phyloP scores from a whole-genome alignment of 495 filamentous ascomycete species.

The Hyaloscypha bicolor region DNA sequence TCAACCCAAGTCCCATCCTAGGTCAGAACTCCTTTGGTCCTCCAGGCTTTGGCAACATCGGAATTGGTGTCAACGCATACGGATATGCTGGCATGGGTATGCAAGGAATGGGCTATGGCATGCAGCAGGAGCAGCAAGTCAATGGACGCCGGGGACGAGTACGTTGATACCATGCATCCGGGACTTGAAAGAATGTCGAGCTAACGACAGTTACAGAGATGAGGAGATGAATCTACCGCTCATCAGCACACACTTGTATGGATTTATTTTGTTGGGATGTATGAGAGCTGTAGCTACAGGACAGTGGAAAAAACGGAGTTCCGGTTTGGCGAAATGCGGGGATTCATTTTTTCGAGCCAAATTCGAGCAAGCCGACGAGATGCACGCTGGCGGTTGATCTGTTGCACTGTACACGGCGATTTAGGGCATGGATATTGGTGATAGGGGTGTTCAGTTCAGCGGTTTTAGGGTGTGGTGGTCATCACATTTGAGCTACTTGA shows the following conservation, averaged over 20 bases:
- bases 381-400: not conserved
- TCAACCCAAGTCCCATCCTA: constrained; percentile 27
- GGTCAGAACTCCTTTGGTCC: constrained; percentile 42
- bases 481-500: not conserved
- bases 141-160: constrained; percentile 55
- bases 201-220: constrained; percentile 12
- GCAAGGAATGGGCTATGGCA: constrained; percentile 41
- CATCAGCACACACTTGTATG: not conserved
- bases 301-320: not conserved
- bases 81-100: constrained; percentile 40
- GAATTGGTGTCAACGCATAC: constrained; percentile 48
- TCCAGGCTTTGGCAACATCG: constrained; percentile 52
- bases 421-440: not conserved
- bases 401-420: not conserved
- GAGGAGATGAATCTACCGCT: not conserved
- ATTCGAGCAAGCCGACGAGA: not conserved
- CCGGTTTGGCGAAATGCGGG: not conserved
- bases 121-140: constrained; percentile 51
- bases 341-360: not conserved
- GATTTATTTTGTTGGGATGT: not conserved
- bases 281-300: not conserved
- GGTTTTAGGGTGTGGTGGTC: not conserved
- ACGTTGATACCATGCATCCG: constrained; percentile 35
- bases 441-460: not conserved
- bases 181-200: not conserved